Evolutionary conservation across 176 grass and related monocot genomes (phyloP).

Genomic region (Otatea glauca): DNA sequence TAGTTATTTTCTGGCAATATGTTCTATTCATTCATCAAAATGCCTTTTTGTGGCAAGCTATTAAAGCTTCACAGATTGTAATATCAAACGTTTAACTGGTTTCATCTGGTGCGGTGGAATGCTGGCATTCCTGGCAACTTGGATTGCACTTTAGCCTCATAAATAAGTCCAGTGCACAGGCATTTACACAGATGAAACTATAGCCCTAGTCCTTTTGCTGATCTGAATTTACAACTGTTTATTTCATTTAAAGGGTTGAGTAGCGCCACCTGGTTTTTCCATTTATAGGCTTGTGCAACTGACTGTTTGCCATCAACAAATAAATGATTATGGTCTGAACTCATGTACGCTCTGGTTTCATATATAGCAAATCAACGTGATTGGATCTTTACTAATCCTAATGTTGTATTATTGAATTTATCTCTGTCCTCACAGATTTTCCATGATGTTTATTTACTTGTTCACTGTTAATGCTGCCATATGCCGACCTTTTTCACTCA

Average conservation of each 20-base stretch:
- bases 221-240: not conserved
- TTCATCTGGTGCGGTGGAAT: not conserved
- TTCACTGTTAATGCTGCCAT: not conserved
- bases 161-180: not conserved
- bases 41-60: not conserved
- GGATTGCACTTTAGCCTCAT: not conserved
- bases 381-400: not conserved
- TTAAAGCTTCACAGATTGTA: not conserved
- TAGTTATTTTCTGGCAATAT: not conserved
- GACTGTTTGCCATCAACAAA: not conserved
- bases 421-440: not conserved
- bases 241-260: not conserved
- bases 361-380: not conserved
- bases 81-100: not conserved
- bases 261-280: not conserved
- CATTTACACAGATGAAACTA: not conserved
- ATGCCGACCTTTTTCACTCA: slow-evolving; percentile 7
- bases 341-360: not conserved
- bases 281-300: not conserved
- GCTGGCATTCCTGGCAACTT: too few species aligned
- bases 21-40: not conserved
- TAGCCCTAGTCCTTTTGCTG: not conserved
- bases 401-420: not conserved
- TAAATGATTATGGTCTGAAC: not conserved
- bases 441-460: not conserved